phyloP scores from a whole-genome alignment of 2,329 filamentous ascomycete species.

The Hymenotorrendiella dingleyae region DNA sequence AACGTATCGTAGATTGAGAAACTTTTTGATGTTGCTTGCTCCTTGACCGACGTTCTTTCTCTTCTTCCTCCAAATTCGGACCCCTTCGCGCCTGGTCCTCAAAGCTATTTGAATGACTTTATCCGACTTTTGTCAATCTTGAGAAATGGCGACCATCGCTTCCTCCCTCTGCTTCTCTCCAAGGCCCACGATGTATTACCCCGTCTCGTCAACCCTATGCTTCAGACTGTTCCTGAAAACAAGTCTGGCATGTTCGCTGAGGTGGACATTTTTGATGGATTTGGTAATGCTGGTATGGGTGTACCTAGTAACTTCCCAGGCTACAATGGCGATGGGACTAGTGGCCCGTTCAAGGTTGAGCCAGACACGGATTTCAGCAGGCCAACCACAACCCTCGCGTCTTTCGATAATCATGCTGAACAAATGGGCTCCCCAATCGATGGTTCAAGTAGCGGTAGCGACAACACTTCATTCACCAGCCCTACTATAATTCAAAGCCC shows the following conservation, averaged over 20 bases:
- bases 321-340: constrained; percentile 23
- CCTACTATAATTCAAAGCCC: constrained; percentile 22
- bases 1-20: constrained; percentile 58
- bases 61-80: constrained; percentile 54
- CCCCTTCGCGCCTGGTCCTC: constrained; percentile 60
- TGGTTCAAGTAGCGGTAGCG: constrained; percentile 12
- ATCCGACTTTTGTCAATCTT: constrained; percentile 62
- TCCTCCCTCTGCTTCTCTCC: constrained; percentile 68
- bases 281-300: constrained; percentile 56
- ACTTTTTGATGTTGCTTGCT: constrained; percentile 69
- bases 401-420: constrained; percentile 25
- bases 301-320: constrained; percentile 25
- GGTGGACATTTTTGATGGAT: constrained; percentile 61
- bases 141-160: constrained; percentile 70
- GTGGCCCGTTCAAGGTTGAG: constrained; percentile 28
- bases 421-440: constrained; percentile 22
- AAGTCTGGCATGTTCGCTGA: constrained; percentile 30
- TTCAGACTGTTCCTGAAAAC: constrained; percentile 53
- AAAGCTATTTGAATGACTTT: constrained; percentile 67
- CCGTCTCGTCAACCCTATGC: constrained; percentile 52
- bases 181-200: constrained; percentile 71
- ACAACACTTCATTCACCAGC: constrained; percentile 20
- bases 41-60: constrained; percentile 67
- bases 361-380: constrained; percentile 19
- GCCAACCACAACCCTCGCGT: constrained; percentile 14